Base-by-base conservation (phyloP, 768 basidiomycete species). In the Mycena floridula region DNA sequence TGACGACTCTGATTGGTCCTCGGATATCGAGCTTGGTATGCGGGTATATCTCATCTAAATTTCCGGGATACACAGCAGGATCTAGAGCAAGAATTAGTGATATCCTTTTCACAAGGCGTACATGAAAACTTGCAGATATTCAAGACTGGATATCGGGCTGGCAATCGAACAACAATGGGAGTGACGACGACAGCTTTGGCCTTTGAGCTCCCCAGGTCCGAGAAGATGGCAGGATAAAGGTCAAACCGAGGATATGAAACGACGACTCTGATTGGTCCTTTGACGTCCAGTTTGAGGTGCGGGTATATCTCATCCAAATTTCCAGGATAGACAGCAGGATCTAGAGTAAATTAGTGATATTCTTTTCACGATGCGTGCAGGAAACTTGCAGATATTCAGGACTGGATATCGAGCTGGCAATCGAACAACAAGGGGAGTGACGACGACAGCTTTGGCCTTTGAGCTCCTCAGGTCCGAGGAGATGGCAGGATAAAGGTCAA, bases 331-430 rank as follows among this genome's bases (percentile, higher is more conserved):
- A 39, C 23, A 39, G 38, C 38, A 16, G 38, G 38, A 24, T 40
- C 55, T 47, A 11, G 41, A 16, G 38, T 49, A 24, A 18, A 35
- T 35, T 15, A 27, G 30, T 25, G 21, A 21, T 26, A 23, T 35
- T 13, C 3, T 16, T 39, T 4, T 3, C 22, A 5, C n/a, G 35
- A 4, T 4, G 26, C 24, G 15, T 35, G 18, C 32, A 35, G 9
- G 20, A 35, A 16, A 48, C 57, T 36, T 26, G 60, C 64, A 59
- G 35, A 59, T 46, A 39, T 56, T 51, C 16, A 55, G 45, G 25
- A 36, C 43, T 28, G 57, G 57, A 46, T 58, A 59, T 21, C 32
- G 36, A 11, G 46, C 38, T 42, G 18, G 37, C 28, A 38, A 39
- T 11, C 39, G 22, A 25, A 40, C 40, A 7, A 42, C 40, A 37